phyloP scores from a whole-genome alignment of 495 filamentous ascomycete genomes.

The Annulohypoxylon maeteangense region DNA sequence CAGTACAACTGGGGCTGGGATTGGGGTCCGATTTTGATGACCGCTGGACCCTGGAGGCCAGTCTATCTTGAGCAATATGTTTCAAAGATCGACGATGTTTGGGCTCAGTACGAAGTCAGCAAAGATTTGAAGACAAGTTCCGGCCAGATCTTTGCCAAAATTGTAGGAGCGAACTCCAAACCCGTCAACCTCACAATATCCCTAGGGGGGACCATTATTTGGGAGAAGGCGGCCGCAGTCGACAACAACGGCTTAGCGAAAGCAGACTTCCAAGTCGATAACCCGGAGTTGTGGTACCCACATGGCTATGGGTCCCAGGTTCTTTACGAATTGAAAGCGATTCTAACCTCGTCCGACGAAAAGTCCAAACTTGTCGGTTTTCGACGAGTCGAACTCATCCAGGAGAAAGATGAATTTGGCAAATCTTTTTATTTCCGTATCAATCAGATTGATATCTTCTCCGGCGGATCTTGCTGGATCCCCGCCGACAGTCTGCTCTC shows the following conservation, averaged over 20 bases:
- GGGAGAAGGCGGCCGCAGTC: conserved; percentile 63
- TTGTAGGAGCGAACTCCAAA: conserved; percentile 56
- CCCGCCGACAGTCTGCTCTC: conserved; percentile 76
- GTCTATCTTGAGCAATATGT: conserved; percentile 69
- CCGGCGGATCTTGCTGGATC: conserved; percentile 81
- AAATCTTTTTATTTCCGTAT: conserved; percentile 78
- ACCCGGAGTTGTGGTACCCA: conserved; percentile 78
- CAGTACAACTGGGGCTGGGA: conserved; percentile 86
- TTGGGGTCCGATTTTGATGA: conserved; percentile 79
- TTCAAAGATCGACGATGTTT: conserved; percentile 65
- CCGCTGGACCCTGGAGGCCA: conserved; percentile 77
- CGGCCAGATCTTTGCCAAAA: conserved; percentile 55
- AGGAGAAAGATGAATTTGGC: conserved; percentile 67
- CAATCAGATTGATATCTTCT: conserved; percentile 76
- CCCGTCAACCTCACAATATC: conserved; percentile 51
- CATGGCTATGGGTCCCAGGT: conserved; percentile 73
- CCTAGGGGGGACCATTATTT: conserved; percentile 55
- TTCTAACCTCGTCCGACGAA: conserved; percentile 42
- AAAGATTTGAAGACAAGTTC: conserved; percentile 54
- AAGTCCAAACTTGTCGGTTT: conserved; percentile 63
- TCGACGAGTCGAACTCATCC: conserved; percentile 69
- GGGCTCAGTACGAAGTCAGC: conserved; percentile 61
- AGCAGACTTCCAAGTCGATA: conserved; percentile 59
- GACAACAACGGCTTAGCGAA: conserved; percentile 50
- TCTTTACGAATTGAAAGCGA: conserved; percentile 68